phyloP scores from a whole-genome alignment of 805 yeast species.

The Nakazawaea ambrosiae region DNA sequence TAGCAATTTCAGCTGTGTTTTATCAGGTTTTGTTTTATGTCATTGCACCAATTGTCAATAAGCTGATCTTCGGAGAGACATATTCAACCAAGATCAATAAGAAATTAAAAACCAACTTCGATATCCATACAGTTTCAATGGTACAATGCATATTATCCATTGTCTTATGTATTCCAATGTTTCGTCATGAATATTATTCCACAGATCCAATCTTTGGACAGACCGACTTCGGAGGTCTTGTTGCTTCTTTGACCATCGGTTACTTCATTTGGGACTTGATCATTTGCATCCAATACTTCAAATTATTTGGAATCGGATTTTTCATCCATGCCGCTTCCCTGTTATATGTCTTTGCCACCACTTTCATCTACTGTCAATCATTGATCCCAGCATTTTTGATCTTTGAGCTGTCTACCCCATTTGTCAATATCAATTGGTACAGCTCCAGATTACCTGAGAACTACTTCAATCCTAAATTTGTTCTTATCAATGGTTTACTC shows the following conservation, averaged over 20 bases:
- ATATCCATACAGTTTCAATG: conserved; percentile 85
- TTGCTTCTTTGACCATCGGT: conserved; percentile 67
- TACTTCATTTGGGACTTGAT: conserved; percentile 87
- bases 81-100: conserved; percentile 40
- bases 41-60: conserved; percentile 46
- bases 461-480: conserved; percentile 44
- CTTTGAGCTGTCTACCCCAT: conserved; percentile 89
- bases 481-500: conserved; percentile 63
- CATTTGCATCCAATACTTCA: conserved; percentile 58
- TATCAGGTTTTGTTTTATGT: conserved; percentile 47
- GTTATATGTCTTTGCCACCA: conserved; percentile 56
- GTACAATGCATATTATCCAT: conserved; percentile 72
- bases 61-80: conserved; percentile 38
- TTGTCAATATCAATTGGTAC: conserved; percentile 92
- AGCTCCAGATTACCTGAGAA: conserved; percentile 70
- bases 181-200: conserved; percentile 43
- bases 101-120: conserved; percentile 64
- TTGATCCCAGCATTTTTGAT: conserved; percentile 77
- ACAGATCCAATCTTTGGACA: conserved; percentile 56
- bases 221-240: conserved; percentile 71
- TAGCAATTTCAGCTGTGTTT: conserved; percentile 48
- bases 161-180: conserved; percentile 53
- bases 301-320: conserved; percentile 75
- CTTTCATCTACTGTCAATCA: conserved; percentile 63
- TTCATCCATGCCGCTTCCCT: conserved; percentile 82